A percentile compares a stretch with the other conserved stretches of the same genome.
Conservation (phyloP, 441 rosid genomes). For the Euphorbia neoarborescens region DNA sequence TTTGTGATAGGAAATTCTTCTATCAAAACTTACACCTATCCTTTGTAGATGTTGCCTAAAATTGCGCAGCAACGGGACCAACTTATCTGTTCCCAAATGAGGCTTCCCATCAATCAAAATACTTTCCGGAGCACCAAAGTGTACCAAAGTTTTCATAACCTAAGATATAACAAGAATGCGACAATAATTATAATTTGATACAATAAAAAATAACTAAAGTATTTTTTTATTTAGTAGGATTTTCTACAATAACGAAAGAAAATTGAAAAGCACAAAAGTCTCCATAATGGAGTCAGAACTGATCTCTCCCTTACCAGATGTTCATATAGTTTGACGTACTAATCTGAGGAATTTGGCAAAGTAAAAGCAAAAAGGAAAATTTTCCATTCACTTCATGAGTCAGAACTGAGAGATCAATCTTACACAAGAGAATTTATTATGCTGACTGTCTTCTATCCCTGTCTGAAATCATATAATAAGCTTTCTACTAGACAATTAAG, state of each 20-base stretch:
- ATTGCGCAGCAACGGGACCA: constrained; percentile 73
- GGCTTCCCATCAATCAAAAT: constrained; percentile 88
- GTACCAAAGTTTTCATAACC: constrained; percentile 87
- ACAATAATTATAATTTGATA: constrained; percentile 9
- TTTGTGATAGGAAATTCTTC: constrained; percentile 1
- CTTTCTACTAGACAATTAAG: neutral
- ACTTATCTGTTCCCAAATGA: constrained; percentile 86
- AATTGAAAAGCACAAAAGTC: constrained; percentile 1
- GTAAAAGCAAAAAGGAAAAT: neutral
- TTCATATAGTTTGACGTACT: neutral
- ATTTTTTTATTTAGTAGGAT: neutral
- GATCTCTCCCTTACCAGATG: neutral
- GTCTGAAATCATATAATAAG: neutral
- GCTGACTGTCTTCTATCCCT: neutral
- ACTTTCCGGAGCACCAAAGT: constrained; percentile 77
- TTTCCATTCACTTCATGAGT: neutral
- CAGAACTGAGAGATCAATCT: constrained; percentile 5
- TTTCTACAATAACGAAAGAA: neutral
- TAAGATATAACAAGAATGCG: constrained; percentile 23
- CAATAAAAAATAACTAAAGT: neutral
- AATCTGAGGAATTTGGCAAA: neutral
- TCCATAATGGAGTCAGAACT: neutral
- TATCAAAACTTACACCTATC: constrained; percentile 50
- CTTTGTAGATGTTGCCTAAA: constrained; percentile 72
- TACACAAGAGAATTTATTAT: constrained; percentile 3